A percentile compares a stretch with the other conserved stretches of the same genome.
phyloP scores from a whole-genome alignment of 2,329 filamentous ascomycete genomes.

The Teratosphaeria nubilosa region DNA sequence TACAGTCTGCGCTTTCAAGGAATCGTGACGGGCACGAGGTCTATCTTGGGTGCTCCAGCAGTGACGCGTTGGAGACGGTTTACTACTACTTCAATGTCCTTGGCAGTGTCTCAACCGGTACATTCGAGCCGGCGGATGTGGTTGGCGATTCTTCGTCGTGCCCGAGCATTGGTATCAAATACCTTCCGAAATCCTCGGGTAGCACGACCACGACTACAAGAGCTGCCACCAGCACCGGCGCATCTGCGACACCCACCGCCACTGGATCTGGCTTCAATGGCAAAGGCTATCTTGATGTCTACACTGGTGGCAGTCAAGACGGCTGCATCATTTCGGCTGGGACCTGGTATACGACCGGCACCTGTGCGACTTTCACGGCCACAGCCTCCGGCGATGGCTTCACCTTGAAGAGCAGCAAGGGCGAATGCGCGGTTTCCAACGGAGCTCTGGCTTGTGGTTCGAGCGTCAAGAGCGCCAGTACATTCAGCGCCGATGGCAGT shows the following conservation, averaged over 20 bases:
- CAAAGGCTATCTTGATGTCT: conserved; percentile 50
- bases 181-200: conserved; percentile 45
- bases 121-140: conserved; percentile 45
- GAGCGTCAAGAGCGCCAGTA: conserved; percentile 32
- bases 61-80: conserved; percentile 39
- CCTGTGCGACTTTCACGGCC: conserved; percentile 57
- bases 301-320: conserved; percentile 36
- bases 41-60: conserved; percentile 47
- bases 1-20: conserved; percentile 47
- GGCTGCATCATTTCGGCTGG: conserved; percentile 61
- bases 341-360: conserved; percentile 57
- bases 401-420: conserved; percentile 50
- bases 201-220: conserved; percentile 22
- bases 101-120: conserved; percentile 49
- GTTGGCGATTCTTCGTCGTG: conserved; percentile 52
- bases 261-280: conserved; percentile 41
- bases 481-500: conserved; percentile 30
- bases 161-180: conserved; percentile 52
- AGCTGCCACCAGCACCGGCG: conserved; percentile 21
- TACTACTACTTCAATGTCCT: conserved; percentile 56
- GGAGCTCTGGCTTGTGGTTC: conserved; percentile 41
- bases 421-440: conserved; percentile 46
- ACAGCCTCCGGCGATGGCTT: conserved; percentile 24
- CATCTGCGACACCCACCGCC: conserved; percentile 22
- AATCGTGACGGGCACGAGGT: conserved; percentile 46